Evolutionary conservation across 1,139 yeast species (phyloP), one percentile per base, ranked within the genome.

Genomic region (Saccharomyces pastorianus): DNA sequence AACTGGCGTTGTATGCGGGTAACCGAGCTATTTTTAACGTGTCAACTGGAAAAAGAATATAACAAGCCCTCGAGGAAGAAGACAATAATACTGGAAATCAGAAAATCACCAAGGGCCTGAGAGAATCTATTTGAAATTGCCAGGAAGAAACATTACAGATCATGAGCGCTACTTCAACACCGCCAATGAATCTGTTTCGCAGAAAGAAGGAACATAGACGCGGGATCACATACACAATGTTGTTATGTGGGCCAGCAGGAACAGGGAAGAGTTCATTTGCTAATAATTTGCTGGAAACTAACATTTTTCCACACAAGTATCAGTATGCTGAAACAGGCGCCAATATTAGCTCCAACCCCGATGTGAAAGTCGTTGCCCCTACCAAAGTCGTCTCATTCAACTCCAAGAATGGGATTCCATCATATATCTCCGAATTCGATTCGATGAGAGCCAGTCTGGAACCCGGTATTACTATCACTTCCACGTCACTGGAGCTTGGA

Each of bases 251-350:
- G 4, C 76, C 78, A 9, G 74, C 84, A 11, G 96, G 96, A 2
- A 76, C 85, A 0, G 97, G 97, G 4, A 88, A 90, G 68, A 79
- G 95, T 2, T 83, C 95, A 0, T 88, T 90, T 64, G 76, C 89
- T 58, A 88, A 89, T 71, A 82, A 95, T 51, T 73, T 91, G 53
- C 69, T 86, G 58, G 85, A 82, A 65, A 80, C 82, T 48, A 79
- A 78, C 55, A 77, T 85, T 46, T 69, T 85, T 60, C 76, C 81
- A 28, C 88, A 84, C 63, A 76, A 82, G 56, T 85, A 75, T 68
- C 44, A 60, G 60, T 50, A 67, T 60, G 26, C 61, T 61, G 17
- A 57, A 58, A 28, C 53, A 46, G 46, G 64, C 2, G 41, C 42
- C 8, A 41, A 28, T 34, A 20, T 13, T 13, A 51, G n/a, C 59